Percentiles rank a stretch among this genome's conserved stretches.
Conservation (phyloP, 2,329 filamentous ascomycete species). For the Teratosphaeria destructans region DNA sequence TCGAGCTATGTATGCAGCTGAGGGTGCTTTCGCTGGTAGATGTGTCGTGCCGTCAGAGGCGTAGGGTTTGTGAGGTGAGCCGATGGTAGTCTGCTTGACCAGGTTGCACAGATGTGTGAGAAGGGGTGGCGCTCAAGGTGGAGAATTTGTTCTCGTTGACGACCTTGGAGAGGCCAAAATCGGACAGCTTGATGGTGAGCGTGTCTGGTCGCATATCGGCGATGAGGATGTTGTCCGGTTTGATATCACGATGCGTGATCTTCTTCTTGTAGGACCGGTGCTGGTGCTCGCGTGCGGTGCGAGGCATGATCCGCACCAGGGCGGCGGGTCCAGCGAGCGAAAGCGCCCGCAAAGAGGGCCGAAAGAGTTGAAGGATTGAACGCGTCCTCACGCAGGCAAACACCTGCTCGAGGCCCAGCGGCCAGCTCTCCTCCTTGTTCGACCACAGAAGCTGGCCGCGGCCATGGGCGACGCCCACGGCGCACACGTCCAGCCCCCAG, state of each 20-base stretch:
- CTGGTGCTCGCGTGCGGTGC: no score
- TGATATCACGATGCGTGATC: constrained; percentile 97
- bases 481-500: no score
- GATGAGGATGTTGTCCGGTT: constrained; percentile 94
- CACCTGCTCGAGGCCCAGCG: neutral
- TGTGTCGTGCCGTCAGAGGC: no score
- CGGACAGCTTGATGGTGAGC: constrained; percentile 78
- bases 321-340: no score
- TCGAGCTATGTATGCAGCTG: no score
- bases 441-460: no score
- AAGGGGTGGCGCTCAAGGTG: constrained; percentile 20
- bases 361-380: neutral
- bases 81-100: no score
- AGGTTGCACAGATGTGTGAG: no score
- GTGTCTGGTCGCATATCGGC: constrained; percentile 51
- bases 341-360: neutral
- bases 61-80: no score
- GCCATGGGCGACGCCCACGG: no score
- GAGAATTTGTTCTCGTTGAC: constrained; percentile 65
- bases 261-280: constrained; percentile 40
- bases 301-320: no score
- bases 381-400: neutral
- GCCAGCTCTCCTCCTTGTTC: neutral
- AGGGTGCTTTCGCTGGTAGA: no score
- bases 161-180: constrained; percentile 94